Base-by-base conservation (phyloP, 768 basidiomycete genomes). In the Rubroboletus satanas region DNA sequence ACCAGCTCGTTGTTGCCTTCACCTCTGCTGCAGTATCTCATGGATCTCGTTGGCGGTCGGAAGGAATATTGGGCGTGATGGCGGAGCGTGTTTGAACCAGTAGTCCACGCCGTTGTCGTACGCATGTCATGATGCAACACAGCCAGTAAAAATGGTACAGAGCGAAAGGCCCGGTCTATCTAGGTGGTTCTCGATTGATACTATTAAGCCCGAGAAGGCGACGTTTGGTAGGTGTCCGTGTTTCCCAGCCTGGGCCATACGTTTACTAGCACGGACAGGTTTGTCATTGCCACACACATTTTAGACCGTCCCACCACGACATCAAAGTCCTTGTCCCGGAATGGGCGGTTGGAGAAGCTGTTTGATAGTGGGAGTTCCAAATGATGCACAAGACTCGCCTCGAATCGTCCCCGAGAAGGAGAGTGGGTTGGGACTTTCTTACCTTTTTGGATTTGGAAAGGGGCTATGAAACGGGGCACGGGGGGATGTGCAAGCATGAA, bases 401-500 rank as follows among this genome's bases (percentile, higher is more conserved):
- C 17, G 44, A 45, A 29, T 54, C 29, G 18, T 28, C 44, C 62
- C 49, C 44, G 26, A 55, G 56, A 62, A 55, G 58, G 31, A 37
- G 41, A 37, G 18, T 12, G 53, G 14, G 36, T 38, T 39, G n/a
- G 15, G 56, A 29, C 39, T n/a, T 43, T 53, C 35, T 54, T 61
- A 26, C 56, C 31, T 9, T 45, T 51, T 56, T 54, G 8, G 47
- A 47, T 2, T 21, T 47, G 52, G 18, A 62, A 45, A 57, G 57
- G 62, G 57, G 59, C 29, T 44, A 59, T 51, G 56, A 62, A 57
- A 12, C 37, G 51, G 63, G 57, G 56, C 47, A 51, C 49, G 55
- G 51, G 55, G 62, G 33, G 45, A 45, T 17, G 49, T 26, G 48
- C 45, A 45, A 31, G 32, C 32, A 52, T 44, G 36, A 31, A 55